phyloP scores from a whole-genome alignment of 1,284 basidiomycete species.

The Stereum hirsutum region DNA sequence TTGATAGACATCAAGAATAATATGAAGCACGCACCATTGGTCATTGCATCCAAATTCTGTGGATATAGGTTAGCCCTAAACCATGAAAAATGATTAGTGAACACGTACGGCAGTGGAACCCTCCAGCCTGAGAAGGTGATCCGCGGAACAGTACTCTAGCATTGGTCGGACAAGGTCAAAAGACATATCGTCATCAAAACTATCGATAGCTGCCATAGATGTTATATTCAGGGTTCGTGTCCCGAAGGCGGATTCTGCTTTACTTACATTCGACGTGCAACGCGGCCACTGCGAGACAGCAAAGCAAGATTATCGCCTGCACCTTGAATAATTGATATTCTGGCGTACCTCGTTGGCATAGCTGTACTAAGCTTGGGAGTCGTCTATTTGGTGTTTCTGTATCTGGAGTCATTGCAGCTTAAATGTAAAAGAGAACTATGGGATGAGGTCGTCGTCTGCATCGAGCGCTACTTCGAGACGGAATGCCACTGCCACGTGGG shows the following conservation, averaged over 20 bases:
- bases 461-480: background rate
- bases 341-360: conserved; percentile 31
- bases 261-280: conserved; percentile 42
- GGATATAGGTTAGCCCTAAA: conserved; percentile 11
- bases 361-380: conserved; percentile 32
- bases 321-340: conserved; percentile 13
- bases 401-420: conserved; percentile 20
- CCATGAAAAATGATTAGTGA: conserved; percentile 3
- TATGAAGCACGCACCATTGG: conserved; percentile 38
- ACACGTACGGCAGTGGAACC: conserved; percentile 54
- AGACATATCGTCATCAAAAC: conserved; percentile 42
- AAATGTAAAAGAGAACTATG: conserved; percentile 1
- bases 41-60: conserved; percentile 49
- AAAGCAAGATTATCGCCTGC: too few relatives aligned
- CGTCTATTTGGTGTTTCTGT: conserved; percentile 22
- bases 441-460: conserved; percentile 1
- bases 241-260: background rate
- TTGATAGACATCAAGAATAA: conserved; percentile 7
- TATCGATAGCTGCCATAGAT: conserved; percentile 35
- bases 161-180: conserved; percentile 61
- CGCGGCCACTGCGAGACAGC: conserved; percentile 32
- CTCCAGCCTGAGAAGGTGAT: conserved; percentile 60
- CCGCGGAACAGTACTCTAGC: conserved; percentile 58
- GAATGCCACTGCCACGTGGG: background rate
- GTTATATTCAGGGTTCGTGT: background rate